Percentiles rank a stretch among this genome's conserved stretches.
Evolutionary conservation across 306 rosid species (phyloP).

Genomic region (Quercus suber): DNA sequence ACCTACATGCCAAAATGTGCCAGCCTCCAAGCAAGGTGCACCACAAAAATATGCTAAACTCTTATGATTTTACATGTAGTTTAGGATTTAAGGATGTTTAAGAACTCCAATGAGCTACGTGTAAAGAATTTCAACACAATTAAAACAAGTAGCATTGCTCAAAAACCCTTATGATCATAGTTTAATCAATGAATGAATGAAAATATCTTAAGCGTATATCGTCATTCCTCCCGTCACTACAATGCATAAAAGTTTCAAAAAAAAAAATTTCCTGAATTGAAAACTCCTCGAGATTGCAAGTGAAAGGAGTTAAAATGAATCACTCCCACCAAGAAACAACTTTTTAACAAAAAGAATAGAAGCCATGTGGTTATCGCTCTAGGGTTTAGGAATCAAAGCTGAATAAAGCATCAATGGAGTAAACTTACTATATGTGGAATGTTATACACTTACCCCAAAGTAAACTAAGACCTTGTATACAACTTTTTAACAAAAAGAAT

Average conservation of each 20-base stretch:
- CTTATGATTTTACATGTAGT: background rate
- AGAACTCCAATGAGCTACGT: slow-evolving; percentile 14
- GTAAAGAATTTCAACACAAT: background rate
- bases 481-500: slow-evolving; percentile 29
- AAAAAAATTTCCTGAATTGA: background rate
- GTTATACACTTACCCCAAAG: slow-evolving; percentile 1
- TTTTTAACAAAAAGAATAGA: slow-evolving; percentile 25
- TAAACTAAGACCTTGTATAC: slow-evolving; percentile 4
- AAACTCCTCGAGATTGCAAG: slow-evolving; percentile 67
- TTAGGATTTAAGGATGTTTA: background rate
- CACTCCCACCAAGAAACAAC: slow-evolving; percentile 54
- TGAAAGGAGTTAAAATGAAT: slow-evolving; percentile 17
- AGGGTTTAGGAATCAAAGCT: slow-evolving; percentile 30
- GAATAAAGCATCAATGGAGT: slow-evolving; percentile 9
- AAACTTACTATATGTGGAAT: slow-evolving; percentile 56
- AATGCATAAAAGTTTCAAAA: background rate
- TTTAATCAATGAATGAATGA: background rate
- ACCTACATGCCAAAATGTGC: slow-evolving; percentile 19
- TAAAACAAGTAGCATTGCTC: background rate
- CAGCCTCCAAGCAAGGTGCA: slow-evolving; percentile 14
- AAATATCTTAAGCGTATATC: background rate
- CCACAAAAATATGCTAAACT: background rate
- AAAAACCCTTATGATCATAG: background rate
- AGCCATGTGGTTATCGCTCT: slow-evolving; percentile 73
- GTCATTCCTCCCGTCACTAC: slow-evolving; percentile 27